Base-by-base conservation (phyloP, 148 eudicot species). In the Gaultheria prostrata region DNA sequence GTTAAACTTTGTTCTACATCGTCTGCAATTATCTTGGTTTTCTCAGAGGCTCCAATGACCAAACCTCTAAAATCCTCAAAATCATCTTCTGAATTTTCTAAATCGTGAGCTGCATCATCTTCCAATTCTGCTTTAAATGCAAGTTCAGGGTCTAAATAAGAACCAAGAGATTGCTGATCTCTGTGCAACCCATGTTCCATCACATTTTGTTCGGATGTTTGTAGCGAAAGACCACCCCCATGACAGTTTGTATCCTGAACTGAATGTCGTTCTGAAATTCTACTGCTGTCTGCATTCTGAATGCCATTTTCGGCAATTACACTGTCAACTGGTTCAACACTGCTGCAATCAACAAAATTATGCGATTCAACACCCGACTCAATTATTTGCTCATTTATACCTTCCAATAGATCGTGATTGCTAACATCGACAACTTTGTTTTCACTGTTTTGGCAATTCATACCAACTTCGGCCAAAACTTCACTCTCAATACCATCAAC, bases 11-110 rank as follows among this genome's bases (percentile, higher is more conserved):
- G 61, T 9, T 71, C 87, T 18, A 79, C 12, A 48, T 83, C 76
- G 81, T 78, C 80, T 35, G 76, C 67, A 49, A 74, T 14, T 82
- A 18, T 65, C 79, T 82, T 74, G 67, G 84, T 15, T 53, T 50
- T 56, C 15, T 74, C 79, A 7, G 70, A 35, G 51, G 26, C 71
- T 73, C 79, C 84, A 73, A 82, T 54, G 69, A 76, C 35, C 18
- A 67, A 76, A 71, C 70, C 69, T 50, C 77, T 45, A 72, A 69
- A 78, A 24, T 83, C 82, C 21, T 76, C 82, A 48, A 70, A 71
- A 75, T 4, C 11, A 54, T 63, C 28, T 24, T 79, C 83, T 50
- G 80, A 80, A 63, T 35, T 67, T 45, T 21, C 77, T 51, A 46
- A 12, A 78, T 53, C 70, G 1, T n/a, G 14, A 39, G 21, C 77